Conservation (phyloP, 106 monocot genomes). For the Dendrobium huoshanense region DNA sequence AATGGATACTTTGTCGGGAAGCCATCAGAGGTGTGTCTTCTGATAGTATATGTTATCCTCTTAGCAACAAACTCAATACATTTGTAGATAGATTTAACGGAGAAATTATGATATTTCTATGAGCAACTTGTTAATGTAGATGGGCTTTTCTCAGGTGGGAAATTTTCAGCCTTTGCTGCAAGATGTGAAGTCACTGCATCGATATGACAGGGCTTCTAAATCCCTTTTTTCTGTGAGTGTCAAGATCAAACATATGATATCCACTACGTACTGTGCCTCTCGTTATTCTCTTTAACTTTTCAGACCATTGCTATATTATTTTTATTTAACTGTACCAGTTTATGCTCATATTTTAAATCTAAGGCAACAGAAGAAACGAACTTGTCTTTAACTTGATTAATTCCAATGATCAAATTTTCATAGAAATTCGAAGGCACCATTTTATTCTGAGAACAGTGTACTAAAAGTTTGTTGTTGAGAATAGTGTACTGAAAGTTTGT, state of each 20-base stretch:
- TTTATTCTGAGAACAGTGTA: background rate
- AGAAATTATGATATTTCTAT: background rate
- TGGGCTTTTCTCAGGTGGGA: constrained; percentile 27
- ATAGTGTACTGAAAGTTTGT: background rate
- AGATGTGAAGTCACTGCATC: constrained; percentile 54
- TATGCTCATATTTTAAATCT: background rate
- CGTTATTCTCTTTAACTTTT: background rate
- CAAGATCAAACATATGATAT: background rate
- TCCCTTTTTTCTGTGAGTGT: constrained; percentile 63
- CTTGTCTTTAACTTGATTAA: background rate
- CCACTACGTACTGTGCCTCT: background rate
- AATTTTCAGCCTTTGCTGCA: constrained; percentile 27
- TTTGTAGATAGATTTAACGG: constrained; percentile 1
- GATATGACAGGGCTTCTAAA: constrained; percentile 61
- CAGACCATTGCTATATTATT: background rate
- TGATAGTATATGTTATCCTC: constrained; percentile 1
- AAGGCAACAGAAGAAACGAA: background rate
- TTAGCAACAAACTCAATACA: background rate
- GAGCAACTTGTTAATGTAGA: background rate
- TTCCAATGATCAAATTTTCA: background rate
- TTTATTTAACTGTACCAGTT: background rate
- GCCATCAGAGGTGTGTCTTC: constrained; percentile 42
- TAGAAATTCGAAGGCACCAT: background rate
- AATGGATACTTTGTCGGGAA: constrained; percentile 55
- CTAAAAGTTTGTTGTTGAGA: background rate